Base-by-base conservation (phyloP, 306 rosid species). In the Castanopsis chinensis region DNA sequence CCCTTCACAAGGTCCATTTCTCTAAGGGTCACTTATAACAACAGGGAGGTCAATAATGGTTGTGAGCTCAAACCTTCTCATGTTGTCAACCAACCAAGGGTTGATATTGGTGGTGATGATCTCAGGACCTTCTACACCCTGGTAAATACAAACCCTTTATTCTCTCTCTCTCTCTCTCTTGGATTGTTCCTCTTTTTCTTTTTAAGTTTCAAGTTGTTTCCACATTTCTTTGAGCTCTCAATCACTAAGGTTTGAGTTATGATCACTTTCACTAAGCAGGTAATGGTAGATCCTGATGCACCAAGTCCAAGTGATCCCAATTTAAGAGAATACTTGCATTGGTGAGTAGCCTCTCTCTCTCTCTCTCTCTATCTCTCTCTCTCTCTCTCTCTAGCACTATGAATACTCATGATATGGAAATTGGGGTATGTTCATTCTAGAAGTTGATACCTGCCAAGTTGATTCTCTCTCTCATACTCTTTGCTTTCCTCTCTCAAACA, bases 201-300 rank as follows among this genome's bases (percentile, higher is more conserved):
- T 69, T 30, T 18, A 4, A 1, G 18, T 52, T 55, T 52, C 14
- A 0, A 21, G 74, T 32, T 37, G 53, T 35, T 19, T 37, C 7
- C 10, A 14, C 7, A 69, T 5, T 21, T 70, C 15, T 52, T 30
- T 32, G 14, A 12, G 4, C 18, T 19, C n/a, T 21, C 23, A 5
- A 25, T 13, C 19, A 12, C 15, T 49, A 49, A 11, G 53, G 53
- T 65, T n/a, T 6, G n/a, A 32, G 5, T 30, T 65, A 6, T 65
- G 71, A 67, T 67, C 49, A 67, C 27, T 27, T 14, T 28, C 28
- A n/a, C 55, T 64, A 13, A 49, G 53, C 75, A 89, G 92, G 85
- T 74, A 57, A 85, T 89, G 92, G 92, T 89, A 35, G 92, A 89
- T 71, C 91, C 92, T 30, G 92, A 89, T 81, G 92, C 92, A 51